These are phyloP conservation scores for Coemansia sp. DNA, from an alignment of 192 early-diverging fungal species.

Conservation along the genomic window DNA sequence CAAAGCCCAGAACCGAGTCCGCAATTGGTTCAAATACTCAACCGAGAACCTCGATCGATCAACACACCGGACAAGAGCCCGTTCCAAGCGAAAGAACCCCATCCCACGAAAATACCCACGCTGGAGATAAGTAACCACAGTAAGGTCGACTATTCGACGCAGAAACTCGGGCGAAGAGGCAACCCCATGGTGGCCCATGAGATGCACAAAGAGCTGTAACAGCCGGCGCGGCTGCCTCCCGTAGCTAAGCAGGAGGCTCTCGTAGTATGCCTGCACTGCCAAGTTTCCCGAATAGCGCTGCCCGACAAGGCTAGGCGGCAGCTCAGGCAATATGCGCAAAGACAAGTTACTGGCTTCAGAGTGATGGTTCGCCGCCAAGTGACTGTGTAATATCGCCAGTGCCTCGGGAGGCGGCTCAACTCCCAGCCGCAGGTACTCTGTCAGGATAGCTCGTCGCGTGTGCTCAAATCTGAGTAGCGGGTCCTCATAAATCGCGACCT, in stretches of 20 bases:
- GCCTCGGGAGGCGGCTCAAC: slow-evolving; percentile 24
- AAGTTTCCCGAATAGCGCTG: neutral
- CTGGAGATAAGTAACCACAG: slow-evolving; percentile 17
- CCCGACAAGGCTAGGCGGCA: slow-evolving; percentile 15
- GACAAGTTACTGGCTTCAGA: slow-evolving; percentile 10
- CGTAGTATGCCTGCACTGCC: slow-evolving; percentile 29
- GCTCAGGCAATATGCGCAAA: slow-evolving; percentile 17
- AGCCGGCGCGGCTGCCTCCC: neutral
- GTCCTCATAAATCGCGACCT: neutral
- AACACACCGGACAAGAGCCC: slow-evolving; percentile 22
- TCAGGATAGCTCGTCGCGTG: slow-evolving; percentile 13
- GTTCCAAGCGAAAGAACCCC: slow-evolving; percentile 44
- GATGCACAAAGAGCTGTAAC: slow-evolving; percentile 27
- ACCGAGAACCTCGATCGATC: slow-evolving; percentile 21
- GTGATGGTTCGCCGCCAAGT: slow-evolving; percentile 19
- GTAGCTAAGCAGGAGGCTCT: slow-evolving; percentile 17
- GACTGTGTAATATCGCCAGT: slow-evolving; percentile 19
- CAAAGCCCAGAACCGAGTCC: slow-evolving; percentile 40
- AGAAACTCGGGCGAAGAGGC: slow-evolving; percentile 12
- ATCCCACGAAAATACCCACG: slow-evolving; percentile 26
- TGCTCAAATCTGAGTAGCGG: slow-evolving; percentile 6
- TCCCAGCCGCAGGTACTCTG: slow-evolving; percentile 30
- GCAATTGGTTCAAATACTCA: slow-evolving; percentile 13
- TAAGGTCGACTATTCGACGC: slow-evolving; percentile 15
- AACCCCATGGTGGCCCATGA: slow-evolving; percentile 29